A percentile compares a stretch with the other conserved stretches of the same genome.
Evolutionary conservation across 2,329 filamentous ascomycete genomes (phyloP).

Genomic region (Aspergillus ustus): DNA sequence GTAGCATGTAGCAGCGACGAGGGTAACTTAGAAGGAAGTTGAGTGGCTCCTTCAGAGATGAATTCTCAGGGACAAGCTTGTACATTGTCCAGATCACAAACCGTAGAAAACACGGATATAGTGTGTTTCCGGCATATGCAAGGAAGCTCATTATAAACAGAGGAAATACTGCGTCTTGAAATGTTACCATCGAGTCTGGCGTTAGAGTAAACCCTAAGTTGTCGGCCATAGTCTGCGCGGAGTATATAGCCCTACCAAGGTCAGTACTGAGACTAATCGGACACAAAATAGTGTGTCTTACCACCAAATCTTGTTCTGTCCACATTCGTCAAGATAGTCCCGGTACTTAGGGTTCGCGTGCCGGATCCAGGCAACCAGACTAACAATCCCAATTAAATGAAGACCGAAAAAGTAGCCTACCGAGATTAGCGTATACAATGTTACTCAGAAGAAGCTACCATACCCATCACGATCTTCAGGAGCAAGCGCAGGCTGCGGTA

Average conservation of each 20-base stretch:
- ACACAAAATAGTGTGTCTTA: conserved; percentile 31
- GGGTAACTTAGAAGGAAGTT: conserved; percentile 66
- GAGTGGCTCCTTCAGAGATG: conserved; percentile 46
- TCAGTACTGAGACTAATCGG: background rate
- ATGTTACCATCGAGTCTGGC: conserved; percentile 59
- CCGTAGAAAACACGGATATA: conserved; percentile 61
- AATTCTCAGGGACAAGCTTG: conserved; percentile 49
- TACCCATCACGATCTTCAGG: conserved; percentile 52
- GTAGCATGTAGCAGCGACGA: conserved; percentile 64
- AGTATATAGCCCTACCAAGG: conserved; percentile 52
- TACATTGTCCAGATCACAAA: conserved; percentile 62
- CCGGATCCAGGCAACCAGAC: conserved; percentile 55
- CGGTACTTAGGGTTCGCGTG: conserved; percentile 47
- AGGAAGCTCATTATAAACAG: conserved; percentile 47
- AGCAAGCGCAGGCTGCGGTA: conserved; percentile 57
- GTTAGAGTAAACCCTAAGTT: conserved; percentile 62
- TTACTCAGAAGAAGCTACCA: conserved; percentile 1
- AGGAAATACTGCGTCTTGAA: conserved; percentile 50
- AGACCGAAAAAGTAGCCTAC: conserved; percentile 52
- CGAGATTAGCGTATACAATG: background rate
- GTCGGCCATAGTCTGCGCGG: conserved; percentile 56
- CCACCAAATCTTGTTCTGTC: conserved; percentile 55
- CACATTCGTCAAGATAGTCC: conserved; percentile 45
- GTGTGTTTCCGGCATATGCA: conserved; percentile 45
- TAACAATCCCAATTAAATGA: conserved; percentile 54